Evolutionary conservation across 2,329 filamentous ascomycete species (phyloP).

Genomic region (Magnaporthiopsis rhizophila): DNA sequence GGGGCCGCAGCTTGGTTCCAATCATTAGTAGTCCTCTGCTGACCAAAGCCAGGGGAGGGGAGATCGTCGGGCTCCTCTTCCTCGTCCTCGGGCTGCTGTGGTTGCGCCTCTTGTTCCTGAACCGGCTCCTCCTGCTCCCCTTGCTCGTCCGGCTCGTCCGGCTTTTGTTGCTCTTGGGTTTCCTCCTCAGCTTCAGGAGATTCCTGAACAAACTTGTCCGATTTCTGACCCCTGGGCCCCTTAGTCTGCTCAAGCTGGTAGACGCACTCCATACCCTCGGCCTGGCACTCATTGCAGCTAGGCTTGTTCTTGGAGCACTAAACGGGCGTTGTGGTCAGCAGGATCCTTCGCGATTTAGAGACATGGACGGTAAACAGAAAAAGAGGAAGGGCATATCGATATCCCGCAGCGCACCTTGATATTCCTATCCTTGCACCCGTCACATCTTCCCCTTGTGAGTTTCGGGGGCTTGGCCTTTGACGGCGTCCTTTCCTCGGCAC

Average conservation of each 20-base stretch:
- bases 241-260: conserved; percentile 9
- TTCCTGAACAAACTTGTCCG: background rate
- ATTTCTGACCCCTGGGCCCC: background rate
- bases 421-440: conserved; percentile 23
- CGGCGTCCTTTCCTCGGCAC: conserved; percentile 3
- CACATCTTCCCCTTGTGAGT: conserved; percentile 25
- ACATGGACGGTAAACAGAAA: no score
- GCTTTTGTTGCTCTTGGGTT: background rate
- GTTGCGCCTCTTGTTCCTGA: conserved; percentile 5
- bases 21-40: background rate
- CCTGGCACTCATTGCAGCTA: conserved; percentile 21
- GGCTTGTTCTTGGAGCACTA: conserved; percentile 27
- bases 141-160: conserved; percentile 1
- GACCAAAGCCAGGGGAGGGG: conserved; percentile 15
- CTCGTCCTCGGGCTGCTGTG: conserved; percentile 5
- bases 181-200: background rate
- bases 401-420: conserved; percentile 17
- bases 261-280: conserved; percentile 10
- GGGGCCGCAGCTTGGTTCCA: background rate
- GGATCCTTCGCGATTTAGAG: background rate
- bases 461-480: conserved; percentile 18
- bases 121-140: conserved; percentile 14
- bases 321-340: background rate
- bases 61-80: conserved; percentile 17
- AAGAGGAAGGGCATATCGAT: no score